Evolutionary conservation across 805 yeast species (phyloP).

Genomic region (Nakazawaea populi): DNA sequence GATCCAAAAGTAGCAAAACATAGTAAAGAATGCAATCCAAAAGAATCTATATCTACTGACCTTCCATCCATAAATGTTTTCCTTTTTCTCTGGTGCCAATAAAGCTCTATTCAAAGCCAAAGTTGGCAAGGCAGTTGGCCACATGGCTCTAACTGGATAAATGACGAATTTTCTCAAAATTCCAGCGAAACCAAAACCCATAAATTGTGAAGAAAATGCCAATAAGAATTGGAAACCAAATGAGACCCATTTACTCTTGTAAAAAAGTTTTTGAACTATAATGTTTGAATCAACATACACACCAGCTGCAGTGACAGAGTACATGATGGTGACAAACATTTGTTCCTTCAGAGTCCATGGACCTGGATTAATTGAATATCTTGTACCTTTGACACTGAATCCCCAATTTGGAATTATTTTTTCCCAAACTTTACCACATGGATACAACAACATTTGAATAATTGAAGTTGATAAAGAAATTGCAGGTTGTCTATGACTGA

Average conservation of each 20-base stretch:
- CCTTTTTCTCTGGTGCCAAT: conserved; percentile 28
- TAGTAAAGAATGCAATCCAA: conserved; percentile 23
- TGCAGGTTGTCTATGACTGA: conserved; percentile 48
- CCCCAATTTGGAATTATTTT: conserved; percentile 33
- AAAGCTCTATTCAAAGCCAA: conserved; percentile 45
- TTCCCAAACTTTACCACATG: conserved; percentile 34
- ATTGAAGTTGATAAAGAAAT: conserved; percentile 38
- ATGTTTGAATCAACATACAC: conserved; percentile 30
- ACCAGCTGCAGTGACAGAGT: conserved; percentile 27
- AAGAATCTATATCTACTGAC: conserved; percentile 28
- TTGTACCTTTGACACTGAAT: conserved; percentile 30
- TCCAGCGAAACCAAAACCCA: conserved; percentile 68
- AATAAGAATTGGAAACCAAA: conserved; percentile 51
- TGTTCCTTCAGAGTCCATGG: conserved; percentile 64
- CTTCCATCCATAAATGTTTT: conserved; percentile 27
- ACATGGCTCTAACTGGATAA: conserved; percentile 44
- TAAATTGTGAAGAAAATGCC: conserved; percentile 48
- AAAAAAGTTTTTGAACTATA: conserved; percentile 26
- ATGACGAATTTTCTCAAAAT: conserved; percentile 52
- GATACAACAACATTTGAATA: conserved; percentile 39
- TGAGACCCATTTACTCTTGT: conserved; percentile 28
- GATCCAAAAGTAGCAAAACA: conserved; percentile 39
- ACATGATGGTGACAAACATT: conserved; percentile 49
- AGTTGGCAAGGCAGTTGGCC: conserved; percentile 48
- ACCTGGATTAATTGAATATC: conserved; percentile 49